Evolutionary conservation across 2,329 filamentous ascomycete genomes (phyloP).

Genomic region (Colletotrichum sp.): DNA sequence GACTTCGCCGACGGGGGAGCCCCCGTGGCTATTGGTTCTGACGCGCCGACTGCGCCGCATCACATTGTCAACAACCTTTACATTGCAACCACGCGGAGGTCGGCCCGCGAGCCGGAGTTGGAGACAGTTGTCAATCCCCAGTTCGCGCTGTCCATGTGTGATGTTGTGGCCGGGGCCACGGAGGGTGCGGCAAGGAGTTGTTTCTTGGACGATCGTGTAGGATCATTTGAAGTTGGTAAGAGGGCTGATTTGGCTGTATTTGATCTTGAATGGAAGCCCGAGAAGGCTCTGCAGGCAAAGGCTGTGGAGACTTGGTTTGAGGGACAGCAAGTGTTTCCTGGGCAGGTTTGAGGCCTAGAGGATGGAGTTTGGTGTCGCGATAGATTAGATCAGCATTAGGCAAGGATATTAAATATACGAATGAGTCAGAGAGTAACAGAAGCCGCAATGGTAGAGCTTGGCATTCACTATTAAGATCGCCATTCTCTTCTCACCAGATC

Average conservation of each 20-base stretch:
- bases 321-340: constrained; percentile 45
- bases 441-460: accelerated
- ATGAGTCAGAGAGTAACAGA: accelerated
- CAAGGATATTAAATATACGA: accelerated
- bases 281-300: constrained; percentile 49
- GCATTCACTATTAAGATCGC: accelerated
- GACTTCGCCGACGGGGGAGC: constrained; percentile 64
- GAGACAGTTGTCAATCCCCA: constrained; percentile 54
- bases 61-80: constrained; percentile 61
- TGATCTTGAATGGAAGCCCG: constrained; percentile 54
- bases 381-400: background rate
- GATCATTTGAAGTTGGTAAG: constrained; percentile 56
- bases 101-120: constrained; percentile 42
- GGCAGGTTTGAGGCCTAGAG: background rate
- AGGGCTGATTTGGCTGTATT: constrained; percentile 62
- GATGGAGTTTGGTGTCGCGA: background rate
- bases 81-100: constrained; percentile 62
- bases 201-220: constrained; percentile 60
- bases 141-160: constrained; percentile 58
- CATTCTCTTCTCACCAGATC: background rate
- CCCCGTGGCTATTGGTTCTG: constrained; percentile 60
- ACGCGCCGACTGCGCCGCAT: constrained; percentile 65
- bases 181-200: constrained; percentile 61
- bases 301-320: constrained; percentile 60
- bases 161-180: constrained; percentile 60